A percentile compares a stretch with the other conserved stretches of the same genome.
Evolutionary conservation across 1,284 basidiomycete genomes (phyloP).

Genomic region (Tausonia pullulans): DNA sequence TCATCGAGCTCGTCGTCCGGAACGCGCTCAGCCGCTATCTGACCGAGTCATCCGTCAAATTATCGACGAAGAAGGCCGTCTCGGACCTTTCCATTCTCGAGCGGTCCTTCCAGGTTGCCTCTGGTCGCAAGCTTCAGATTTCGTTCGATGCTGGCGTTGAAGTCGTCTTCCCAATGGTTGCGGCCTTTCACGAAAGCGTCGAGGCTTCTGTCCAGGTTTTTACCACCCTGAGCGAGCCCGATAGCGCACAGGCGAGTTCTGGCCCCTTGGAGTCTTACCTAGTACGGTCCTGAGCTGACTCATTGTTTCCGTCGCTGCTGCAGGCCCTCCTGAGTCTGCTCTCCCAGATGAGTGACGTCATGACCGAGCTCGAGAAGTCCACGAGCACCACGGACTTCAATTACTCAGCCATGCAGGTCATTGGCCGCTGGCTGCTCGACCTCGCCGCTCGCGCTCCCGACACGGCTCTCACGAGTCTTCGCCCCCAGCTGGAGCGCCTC

Average conservation of each 20-base stretch:
- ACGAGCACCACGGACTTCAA: conserved; percentile 29
- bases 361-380: conserved; percentile 26
- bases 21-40: not conserved
- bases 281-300: not conserved
- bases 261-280: too few relatives aligned
- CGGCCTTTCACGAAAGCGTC: conserved; percentile 7
- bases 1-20: conserved; percentile 13
- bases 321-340: conserved; percentile 11
- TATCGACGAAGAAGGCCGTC: conserved; percentile 1
- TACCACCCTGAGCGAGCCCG: not conserved
- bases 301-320: not conserved
- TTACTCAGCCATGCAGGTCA: conserved; percentile 37
- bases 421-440: conserved; percentile 29
- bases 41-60: not conserved
- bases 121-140: conserved; percentile 9
- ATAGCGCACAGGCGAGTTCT: too few relatives aligned
- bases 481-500: conserved; percentile 21
- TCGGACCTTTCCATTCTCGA: conserved; percentile 12
- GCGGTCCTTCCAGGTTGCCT: conserved; percentile 11
- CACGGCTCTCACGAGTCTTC: conserved; percentile 16
- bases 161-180: conserved; percentile 10
- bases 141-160: conserved; percentile 7
- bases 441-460: conserved; percentile 9
- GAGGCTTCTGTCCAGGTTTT: not conserved
- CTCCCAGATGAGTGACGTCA: conserved; percentile 10